Evolutionary conservation across 2,329 filamentous ascomycete species (phyloP).

Genomic region (Diatrype stigma): DNA sequence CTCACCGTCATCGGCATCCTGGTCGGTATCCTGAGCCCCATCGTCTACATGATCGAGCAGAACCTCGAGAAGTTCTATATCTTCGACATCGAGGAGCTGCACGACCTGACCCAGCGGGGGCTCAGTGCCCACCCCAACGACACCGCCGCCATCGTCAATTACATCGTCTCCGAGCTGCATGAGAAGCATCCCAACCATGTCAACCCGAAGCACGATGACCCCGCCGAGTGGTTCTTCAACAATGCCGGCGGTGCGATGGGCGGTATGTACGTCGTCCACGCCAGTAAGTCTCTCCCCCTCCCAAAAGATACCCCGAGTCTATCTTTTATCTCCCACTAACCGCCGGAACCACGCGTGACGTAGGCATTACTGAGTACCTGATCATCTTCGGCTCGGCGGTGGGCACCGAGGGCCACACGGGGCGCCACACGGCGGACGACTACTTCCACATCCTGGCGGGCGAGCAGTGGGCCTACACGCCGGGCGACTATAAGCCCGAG

Average conservation of each 20-base stretch:
- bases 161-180: slow-evolving; percentile 66
- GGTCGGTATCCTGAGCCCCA: slow-evolving; percentile 49
- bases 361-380: slow-evolving; percentile 81
- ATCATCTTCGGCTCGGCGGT: slow-evolving; percentile 82
- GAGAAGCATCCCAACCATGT: slow-evolving; percentile 50
- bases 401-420: slow-evolving; percentile 83
- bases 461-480: slow-evolving; percentile 70
- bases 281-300: slow-evolving; percentile 53
- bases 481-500: slow-evolving; percentile 63
- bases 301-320: not conserved
- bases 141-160: slow-evolving; percentile 63
- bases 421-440: slow-evolving; percentile 87
- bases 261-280: slow-evolving; percentile 85
- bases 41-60: slow-evolving; percentile 54
- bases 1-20: slow-evolving; percentile 49
- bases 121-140: slow-evolving; percentile 70
- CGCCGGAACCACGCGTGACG: not conserved
- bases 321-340: not conserved
- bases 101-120: slow-evolving; percentile 62
- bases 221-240: slow-evolving; percentile 85
- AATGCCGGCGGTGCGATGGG: slow-evolving; percentile 91
- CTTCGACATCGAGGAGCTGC: slow-evolving; percentile 65
- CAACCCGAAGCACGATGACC: slow-evolving; percentile 46
- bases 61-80: slow-evolving; percentile 67
- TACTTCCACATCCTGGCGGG: slow-evolving; percentile 89